These are phyloP conservation scores for Pseudocercospora fijiensis DNA, from an alignment of 2,329 filamentous ascomycete species.

Conservation along the genomic window DNA sequence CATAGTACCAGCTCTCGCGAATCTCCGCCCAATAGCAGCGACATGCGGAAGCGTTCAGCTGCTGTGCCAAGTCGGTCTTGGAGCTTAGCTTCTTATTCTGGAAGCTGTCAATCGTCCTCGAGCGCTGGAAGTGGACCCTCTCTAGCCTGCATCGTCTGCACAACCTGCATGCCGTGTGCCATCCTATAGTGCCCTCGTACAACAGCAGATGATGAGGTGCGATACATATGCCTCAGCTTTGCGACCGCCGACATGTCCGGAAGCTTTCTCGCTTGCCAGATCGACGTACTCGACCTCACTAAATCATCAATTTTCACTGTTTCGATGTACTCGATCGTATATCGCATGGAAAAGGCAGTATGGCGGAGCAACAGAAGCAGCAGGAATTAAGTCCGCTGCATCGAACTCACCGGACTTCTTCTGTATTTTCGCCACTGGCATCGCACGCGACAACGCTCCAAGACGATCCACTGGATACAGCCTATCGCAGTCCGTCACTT, in stretches of 20 bases:
- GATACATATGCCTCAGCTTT: background rate
- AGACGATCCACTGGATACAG: background rate
- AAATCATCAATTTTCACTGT: background rate
- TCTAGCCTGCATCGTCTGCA: background rate
- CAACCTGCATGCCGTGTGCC: background rate
- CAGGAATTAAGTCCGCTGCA: background rate
- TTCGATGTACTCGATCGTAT: background rate
- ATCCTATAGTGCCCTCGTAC: background rate
- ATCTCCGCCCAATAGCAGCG: background rate
- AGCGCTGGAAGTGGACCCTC: background rate
- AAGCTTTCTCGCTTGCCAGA: background rate
- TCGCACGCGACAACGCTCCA: background rate
- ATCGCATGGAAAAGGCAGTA: background rate
- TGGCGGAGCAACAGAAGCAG: background rate
- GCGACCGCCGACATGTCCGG: background rate
- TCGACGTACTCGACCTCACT: background rate
- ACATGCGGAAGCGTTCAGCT: background rate
- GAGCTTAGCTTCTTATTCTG: background rate
- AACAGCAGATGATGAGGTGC: background rate
- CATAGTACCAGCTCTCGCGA: background rate
- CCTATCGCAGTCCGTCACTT: background rate
- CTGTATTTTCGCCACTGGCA: background rate
- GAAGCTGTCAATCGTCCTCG: background rate
- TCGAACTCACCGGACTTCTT: background rate
- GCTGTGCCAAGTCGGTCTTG: background rate